A percentile compares a stretch with the other conserved stretches of the same genome.
Conservation (phyloP, 139 green algal genomes). For the Chlorella sorokiniana region DNA sequence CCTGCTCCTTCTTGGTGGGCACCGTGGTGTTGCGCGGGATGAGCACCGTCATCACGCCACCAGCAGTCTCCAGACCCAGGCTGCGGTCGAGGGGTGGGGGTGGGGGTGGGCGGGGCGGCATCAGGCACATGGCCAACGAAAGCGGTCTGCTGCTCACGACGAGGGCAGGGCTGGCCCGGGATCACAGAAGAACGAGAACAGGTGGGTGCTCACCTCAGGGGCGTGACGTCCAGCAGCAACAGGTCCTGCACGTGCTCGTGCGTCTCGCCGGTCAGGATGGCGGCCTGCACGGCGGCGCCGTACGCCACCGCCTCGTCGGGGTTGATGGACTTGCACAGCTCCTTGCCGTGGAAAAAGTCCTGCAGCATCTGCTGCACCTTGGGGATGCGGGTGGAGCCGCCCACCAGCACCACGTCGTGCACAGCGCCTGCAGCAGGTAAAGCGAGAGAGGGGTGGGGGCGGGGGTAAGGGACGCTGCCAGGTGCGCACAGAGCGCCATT, state of each 20-base stretch:
- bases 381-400: constrained; percentile 97
- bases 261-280: constrained; percentile 93
- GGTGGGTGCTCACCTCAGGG: constrained; percentile 58
- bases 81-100: neutral
- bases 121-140: too few species aligned
- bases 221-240: constrained; percentile 97
- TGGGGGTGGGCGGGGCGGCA: neutral
- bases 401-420: constrained; percentile 91
- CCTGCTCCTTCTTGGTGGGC: constrained; percentile 99
- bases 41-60: constrained; percentile 92
- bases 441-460: neutral
- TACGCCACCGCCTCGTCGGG: constrained; percentile 99
- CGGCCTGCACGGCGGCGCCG: constrained; percentile 91
- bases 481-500: too few species aligned
- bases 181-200: neutral
- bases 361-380: constrained; percentile 97
- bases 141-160: too few species aligned
- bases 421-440: constrained; percentile 35
- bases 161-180: neutral
- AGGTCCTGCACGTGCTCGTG: constrained; percentile 98
- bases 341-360: constrained; percentile 99
- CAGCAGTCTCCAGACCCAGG: constrained; percentile 96
- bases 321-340: constrained; percentile 99
- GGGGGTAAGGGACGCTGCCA: neutral
- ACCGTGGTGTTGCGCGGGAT: constrained; percentile 98